Conservation (phyloP, 208 protist species). For the Leishmania lainsoni region DNA sequence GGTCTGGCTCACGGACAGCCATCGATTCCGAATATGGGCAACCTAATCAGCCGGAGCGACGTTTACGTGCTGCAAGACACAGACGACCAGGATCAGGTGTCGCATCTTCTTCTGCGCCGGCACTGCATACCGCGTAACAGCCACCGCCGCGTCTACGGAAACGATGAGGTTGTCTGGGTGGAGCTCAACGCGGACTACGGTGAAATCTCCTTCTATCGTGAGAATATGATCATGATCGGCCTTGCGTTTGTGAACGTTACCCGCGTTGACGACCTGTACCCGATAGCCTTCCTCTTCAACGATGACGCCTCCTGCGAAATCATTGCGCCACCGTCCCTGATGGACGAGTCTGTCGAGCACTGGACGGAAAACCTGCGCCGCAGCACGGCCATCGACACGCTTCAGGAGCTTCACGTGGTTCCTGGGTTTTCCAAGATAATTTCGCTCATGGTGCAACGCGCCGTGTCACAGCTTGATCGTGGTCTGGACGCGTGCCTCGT, state of each 20-base stretch:
- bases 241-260: constrained; percentile 86
- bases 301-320: constrained; percentile 88
- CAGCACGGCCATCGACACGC: constrained; percentile 62
- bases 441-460: constrained; percentile 74
- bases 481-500: constrained; percentile 76
- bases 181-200: constrained; percentile 88
- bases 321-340: constrained; percentile 49
- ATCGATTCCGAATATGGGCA: constrained; percentile 64
- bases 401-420: constrained; percentile 84
- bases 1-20: constrained; percentile 80
- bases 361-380: constrained; percentile 63
- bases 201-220: constrained; percentile 89
- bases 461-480: constrained; percentile 56
- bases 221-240: constrained; percentile 83
- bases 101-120: constrained; percentile 66
- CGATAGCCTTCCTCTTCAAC: constrained; percentile 91
- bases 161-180: constrained; percentile 87
- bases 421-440: constrained; percentile 60
- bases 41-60: constrained; percentile 73
- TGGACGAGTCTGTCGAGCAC: constrained; percentile 54
- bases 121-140: constrained; percentile 78
- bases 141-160: constrained; percentile 79
- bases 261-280: constrained; percentile 75
- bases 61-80: constrained; percentile 89
- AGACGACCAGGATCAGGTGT: constrained; percentile 87